These are phyloP conservation scores for Bryoerythrophyllum caledonicum DNA, from an alignment of 225 moss, liverwort and hornwort species.

Conservation along the genomic window DNA sequence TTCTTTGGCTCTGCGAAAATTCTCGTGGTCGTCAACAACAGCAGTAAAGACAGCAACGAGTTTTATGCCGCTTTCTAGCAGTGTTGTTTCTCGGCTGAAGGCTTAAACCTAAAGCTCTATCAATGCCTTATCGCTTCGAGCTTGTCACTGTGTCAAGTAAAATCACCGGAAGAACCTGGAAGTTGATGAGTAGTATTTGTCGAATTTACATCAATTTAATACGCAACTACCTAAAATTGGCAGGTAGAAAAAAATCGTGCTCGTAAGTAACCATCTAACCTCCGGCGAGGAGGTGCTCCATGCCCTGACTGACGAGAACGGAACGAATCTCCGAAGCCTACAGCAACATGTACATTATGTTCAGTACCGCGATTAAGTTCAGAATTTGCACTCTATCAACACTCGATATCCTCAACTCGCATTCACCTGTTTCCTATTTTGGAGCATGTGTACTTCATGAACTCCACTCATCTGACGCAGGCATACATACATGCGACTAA, in stretches of 20 bases:
- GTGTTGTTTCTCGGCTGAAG: neutral
- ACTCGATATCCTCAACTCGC: slow-evolving; percentile 8
- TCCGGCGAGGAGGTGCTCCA: slow-evolving; percentile 54
- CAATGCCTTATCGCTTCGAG: neutral
- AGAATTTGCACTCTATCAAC: neutral
- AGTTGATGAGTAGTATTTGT: slow-evolving; percentile 18
- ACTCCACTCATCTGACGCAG: neutral
- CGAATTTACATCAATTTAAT: neutral
- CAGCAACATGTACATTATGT: slow-evolving; percentile 28
- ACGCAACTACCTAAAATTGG: slow-evolving; percentile 8
- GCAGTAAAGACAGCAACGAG: too few species aligned
- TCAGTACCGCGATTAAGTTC: slow-evolving; percentile 19
- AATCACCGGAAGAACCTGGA: neutral
- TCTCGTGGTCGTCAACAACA: slow-evolving; percentile 29
- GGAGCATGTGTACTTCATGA: neutral
- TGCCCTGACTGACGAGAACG: slow-evolving; percentile 46
- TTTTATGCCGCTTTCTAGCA: too few species aligned
- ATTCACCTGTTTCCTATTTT: slow-evolving; percentile 10
- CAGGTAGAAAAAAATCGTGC: slow-evolving; percentile 20
- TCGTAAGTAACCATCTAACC: slow-evolving; percentile 41
- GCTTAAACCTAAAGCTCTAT: neutral
- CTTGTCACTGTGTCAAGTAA: neutral
- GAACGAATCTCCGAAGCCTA: slow-evolving; percentile 59
- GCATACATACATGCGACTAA: neutral
- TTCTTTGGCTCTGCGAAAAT: slow-evolving; percentile 42